A percentile compares a stretch with the other conserved stretches of the same genome.
Conservation (phyloP, 225 moss, liverwort and hornwort genomes). For the Pseudisothecium myosuroides region DNA sequence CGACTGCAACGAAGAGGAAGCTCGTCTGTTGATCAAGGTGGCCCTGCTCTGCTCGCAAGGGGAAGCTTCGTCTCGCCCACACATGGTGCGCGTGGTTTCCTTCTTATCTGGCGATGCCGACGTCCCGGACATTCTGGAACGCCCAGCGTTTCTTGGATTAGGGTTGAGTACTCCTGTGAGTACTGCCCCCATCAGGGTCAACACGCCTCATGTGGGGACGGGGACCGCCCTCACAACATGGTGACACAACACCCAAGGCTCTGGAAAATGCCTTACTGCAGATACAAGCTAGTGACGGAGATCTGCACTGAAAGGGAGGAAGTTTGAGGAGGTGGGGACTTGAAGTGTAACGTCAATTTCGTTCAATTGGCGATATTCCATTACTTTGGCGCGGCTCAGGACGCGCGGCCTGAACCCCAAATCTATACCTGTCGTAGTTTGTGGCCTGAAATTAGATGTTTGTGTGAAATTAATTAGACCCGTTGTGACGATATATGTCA, state of each 20-base stretch:
- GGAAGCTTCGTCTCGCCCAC: conserved; percentile 19
- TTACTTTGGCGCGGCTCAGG: not conserved
- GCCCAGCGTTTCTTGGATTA: conserved; percentile 32
- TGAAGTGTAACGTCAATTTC: not conserved
- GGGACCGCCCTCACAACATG: not conserved
- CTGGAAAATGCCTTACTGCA: not conserved
- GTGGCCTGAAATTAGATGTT: not conserved
- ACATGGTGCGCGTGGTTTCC: conserved; percentile 31
- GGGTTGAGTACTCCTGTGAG: not conserved
- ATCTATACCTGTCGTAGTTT: not conserved
- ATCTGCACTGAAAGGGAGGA: not conserved
- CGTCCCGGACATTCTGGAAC: conserved; percentile 1
- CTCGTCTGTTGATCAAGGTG: conserved; percentile 18
- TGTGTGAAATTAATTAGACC: not conserved
- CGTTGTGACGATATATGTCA: not conserved
- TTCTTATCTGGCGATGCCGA: conserved; percentile 15
- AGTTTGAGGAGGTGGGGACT: not conserved
- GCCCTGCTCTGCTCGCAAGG: conserved; percentile 44
- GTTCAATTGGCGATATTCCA: not conserved
- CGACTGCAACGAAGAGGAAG: conserved; percentile 18
- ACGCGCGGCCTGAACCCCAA: not conserved
- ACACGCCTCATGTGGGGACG: not conserved
- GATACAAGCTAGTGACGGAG: not conserved
- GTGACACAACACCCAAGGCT: not conserved
- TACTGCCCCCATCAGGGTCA: not conserved